Evolutionary conservation across 1,284 basidiomycete genomes (phyloP).

Genomic region (Boletellus dicymbophilus): DNA sequence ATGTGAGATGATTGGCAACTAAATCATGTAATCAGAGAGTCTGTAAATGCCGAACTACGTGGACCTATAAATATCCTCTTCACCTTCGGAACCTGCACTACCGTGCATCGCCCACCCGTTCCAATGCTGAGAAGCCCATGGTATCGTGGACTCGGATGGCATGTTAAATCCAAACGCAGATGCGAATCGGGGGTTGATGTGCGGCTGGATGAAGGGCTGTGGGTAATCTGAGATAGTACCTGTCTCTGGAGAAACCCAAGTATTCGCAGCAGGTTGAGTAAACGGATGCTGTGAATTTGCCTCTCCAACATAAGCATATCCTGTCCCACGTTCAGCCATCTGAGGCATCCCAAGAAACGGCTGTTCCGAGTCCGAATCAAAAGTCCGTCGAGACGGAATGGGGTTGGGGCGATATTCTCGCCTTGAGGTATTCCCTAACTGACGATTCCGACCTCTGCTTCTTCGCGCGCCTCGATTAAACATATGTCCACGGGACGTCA

Average conservation of each 20-base stretch:
- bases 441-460: conserved; percentile 19
- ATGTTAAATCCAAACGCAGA: conserved; percentile 51
- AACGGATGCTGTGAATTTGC: conserved; percentile 15
- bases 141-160: conserved; percentile 16
- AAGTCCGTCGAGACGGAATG: conserved; percentile 18
- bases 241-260: conserved; percentile 18
- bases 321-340: conserved; percentile 48
- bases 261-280: conserved; percentile 12
- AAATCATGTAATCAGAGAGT: conserved; percentile 16
- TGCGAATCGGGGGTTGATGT: conserved; percentile 77
- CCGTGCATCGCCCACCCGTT: conserved; percentile 32
- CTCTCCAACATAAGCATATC: conserved; percentile 41
- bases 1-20: conserved; percentile 12
- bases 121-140: conserved; percentile 17
- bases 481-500: conserved; percentile 34
- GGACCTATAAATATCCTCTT: conserved; percentile 26
- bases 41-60: conserved; percentile 22
- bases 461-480: conserved; percentile 32
- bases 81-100: conserved; percentile 13
- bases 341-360: conserved; percentile 47
- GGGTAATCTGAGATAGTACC: conserved; percentile 29
- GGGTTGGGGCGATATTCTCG: conserved; percentile 14
- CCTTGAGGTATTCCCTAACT: conserved; percentile 12
- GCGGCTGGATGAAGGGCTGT: conserved; percentile 65
- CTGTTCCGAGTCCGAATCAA: conserved; percentile 33